Percentiles rank a stretch among this genome's conserved stretches.
phyloP scores from a whole-genome alignment of 306 rosid genomes.

The Biancaea sappan region DNA sequence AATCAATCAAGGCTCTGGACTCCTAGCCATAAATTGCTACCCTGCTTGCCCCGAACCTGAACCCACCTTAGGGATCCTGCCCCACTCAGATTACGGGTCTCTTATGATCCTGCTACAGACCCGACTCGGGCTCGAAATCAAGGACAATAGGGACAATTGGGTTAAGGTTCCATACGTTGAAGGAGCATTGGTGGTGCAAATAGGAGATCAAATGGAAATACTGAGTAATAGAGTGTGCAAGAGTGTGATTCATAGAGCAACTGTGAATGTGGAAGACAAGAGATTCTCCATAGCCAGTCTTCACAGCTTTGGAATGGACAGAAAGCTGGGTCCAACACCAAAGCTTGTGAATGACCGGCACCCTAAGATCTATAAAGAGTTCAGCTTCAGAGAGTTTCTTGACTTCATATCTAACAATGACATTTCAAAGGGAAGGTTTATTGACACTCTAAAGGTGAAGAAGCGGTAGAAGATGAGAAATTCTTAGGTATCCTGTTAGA shows the following conservation, averaged over 20 bases:
- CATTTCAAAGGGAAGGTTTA: no score
- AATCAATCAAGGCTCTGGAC: conserved; percentile 45
- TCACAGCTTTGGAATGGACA: conserved; percentile 49
- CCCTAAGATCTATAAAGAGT: no score
- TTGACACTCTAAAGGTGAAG: no score
- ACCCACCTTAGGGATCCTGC: conserved; percentile 54
- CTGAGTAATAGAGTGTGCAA: conserved; percentile 52
- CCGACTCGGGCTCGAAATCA: conserved; percentile 47
- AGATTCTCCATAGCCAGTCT: conserved; percentile 56
- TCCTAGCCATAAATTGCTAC: conserved; percentile 54
- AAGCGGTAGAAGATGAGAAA: no score
- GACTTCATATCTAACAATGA: no score
- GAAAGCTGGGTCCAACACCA: no score
- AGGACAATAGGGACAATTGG: conserved; percentile 43
- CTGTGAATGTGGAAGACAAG: conserved; percentile 37
- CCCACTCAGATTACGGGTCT: conserved; percentile 56
- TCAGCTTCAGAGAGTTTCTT: no score
- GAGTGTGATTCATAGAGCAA: conserved; percentile 52
- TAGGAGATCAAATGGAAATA: conserved; percentile 65
- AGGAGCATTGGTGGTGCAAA: conserved; percentile 50
- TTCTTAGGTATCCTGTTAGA: no score
- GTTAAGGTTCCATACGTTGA: conserved; percentile 45
- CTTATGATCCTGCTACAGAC: conserved; percentile 53
- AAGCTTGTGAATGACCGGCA: no score
- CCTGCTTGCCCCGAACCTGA: conserved; percentile 57